Percentiles rank a stretch among this genome's conserved stretches.
Conservation (phyloP, 2,329 filamentous ascomycete species). For the Ophiostoma ips region DNA sequence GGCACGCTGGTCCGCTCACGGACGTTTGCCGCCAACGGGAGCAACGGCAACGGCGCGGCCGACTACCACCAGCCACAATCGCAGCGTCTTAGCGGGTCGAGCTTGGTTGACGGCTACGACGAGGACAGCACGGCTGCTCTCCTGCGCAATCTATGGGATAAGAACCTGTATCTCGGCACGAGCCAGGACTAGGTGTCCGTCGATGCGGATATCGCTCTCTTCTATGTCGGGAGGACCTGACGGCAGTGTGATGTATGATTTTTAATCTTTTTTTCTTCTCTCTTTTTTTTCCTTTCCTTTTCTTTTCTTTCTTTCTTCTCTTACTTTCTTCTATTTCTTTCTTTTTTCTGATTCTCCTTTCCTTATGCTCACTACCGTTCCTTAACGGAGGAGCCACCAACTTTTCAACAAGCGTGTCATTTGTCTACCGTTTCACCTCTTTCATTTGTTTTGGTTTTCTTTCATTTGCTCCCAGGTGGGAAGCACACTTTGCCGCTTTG, state of each 20-base stretch:
- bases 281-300: neutral
- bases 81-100: slow-evolving; percentile 34
- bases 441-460: neutral
- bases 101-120: slow-evolving; percentile 33
- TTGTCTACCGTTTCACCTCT: neutral
- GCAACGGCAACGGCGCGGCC: slow-evolving; percentile 17
- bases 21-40: neutral
- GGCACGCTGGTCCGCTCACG: neutral
- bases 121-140: slow-evolving; percentile 37
- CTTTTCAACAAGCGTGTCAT: neutral
- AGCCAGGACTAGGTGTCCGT: slow-evolving; percentile 31
- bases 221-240: neutral
- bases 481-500: too few relatives aligned
- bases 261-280: too few relatives aligned
- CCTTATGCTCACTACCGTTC: neutral
- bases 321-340: neutral
- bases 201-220: neutral
- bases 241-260: neutral
- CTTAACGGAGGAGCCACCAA: neutral
- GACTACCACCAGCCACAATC: neutral
- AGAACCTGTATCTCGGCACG: slow-evolving; percentile 41
- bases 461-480: too few relatives aligned
- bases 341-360: neutral
- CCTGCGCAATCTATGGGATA: slow-evolving; percentile 48
- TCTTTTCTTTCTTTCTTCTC: neutral